A percentile compares a stretch with the other conserved stretches of the same genome.
phyloP scores from a whole-genome alignment of 2,329 filamentous ascomycete species.

The Xylaria sp. region DNA sequence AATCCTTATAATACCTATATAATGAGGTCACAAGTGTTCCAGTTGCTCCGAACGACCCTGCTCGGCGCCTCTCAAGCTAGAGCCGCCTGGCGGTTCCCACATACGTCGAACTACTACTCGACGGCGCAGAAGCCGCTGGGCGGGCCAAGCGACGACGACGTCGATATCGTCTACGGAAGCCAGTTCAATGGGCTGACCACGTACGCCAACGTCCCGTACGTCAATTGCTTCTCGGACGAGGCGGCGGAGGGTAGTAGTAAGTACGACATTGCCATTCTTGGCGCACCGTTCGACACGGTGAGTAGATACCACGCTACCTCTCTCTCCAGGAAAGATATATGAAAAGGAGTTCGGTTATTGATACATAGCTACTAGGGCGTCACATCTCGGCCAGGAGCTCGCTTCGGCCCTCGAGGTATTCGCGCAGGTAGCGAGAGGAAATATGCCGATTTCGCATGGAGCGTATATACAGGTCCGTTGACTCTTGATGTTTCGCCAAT shows the following conservation, averaged over 20 bases:
- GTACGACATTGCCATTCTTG: conserved; percentile 68
- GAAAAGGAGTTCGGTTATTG: conserved; percentile 7
- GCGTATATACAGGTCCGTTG: conserved; percentile 58
- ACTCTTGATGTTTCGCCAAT: neutral
- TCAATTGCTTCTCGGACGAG: conserved; percentile 67
- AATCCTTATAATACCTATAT: neutral
- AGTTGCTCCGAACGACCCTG: conserved; percentile 12
- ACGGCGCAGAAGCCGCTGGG: conserved; percentile 36
- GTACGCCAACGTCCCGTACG: conserved; percentile 69
- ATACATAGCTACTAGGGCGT: conserved; percentile 39
- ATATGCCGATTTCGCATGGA: conserved; percentile 47
- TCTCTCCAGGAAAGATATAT: neutral
- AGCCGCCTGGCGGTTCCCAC: conserved; percentile 42
- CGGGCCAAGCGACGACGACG: conserved; percentile 43
- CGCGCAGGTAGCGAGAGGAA: conserved; percentile 48
- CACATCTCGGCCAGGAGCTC: conserved; percentile 50
- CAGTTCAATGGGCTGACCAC: conserved; percentile 68
- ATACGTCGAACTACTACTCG: conserved; percentile 18
- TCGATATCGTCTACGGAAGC: conserved; percentile 55
- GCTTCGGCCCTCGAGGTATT: conserved; percentile 50
- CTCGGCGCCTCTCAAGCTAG: conserved; percentile 15
- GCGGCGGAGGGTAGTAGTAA: conserved; percentile 45
- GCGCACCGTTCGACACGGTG: conserved; percentile 62
- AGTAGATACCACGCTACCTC: conserved; percentile 11
- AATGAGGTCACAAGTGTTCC: conserved; percentile 14